Conservation (phyloP, 495 filamentous ascomycete species). For the Hypoxylon subgilvum region DNA sequence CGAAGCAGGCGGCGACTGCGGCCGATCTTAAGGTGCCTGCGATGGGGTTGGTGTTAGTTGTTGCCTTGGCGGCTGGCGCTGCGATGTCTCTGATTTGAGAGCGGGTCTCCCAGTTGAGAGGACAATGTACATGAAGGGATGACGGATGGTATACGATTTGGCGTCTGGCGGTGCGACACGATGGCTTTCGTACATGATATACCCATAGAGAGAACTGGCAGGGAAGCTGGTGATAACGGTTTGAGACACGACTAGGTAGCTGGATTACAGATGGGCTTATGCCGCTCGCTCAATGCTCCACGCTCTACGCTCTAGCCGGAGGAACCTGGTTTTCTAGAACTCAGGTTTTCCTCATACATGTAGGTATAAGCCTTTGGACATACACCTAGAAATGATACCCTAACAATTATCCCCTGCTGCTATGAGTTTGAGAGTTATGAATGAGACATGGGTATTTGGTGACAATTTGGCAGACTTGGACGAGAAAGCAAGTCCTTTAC, state of each 20-base stretch:
- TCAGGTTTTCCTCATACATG: no score
- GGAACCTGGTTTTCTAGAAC: no score
- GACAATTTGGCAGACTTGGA: no score
- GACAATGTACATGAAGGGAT: constrained; percentile 1
- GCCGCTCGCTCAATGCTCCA: no score
- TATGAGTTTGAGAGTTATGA: no score
- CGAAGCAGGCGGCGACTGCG: constrained; percentile 21
- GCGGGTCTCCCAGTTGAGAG: background rate
- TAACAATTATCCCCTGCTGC: no score
- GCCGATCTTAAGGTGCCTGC: background rate
- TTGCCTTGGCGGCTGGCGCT: constrained; percentile 6
- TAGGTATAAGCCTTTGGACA: background rate
- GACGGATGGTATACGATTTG: background rate
- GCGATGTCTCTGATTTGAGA: constrained; percentile 1
- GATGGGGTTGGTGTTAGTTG: background rate
- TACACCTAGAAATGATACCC: constrained; percentile 22
- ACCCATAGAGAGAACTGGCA: constrained; percentile 10
- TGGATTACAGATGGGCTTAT: no score
- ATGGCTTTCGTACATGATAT: constrained; percentile 12
- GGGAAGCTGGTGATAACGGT: background rate
- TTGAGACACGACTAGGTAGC: no score
- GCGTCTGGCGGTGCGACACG: constrained; percentile 1
- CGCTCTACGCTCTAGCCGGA: no score
- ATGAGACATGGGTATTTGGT: no score
- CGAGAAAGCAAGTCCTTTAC: no score